Evolutionary conservation across 208 protist genomes (phyloP).

Genomic region (Phytomonas sp.): DNA sequence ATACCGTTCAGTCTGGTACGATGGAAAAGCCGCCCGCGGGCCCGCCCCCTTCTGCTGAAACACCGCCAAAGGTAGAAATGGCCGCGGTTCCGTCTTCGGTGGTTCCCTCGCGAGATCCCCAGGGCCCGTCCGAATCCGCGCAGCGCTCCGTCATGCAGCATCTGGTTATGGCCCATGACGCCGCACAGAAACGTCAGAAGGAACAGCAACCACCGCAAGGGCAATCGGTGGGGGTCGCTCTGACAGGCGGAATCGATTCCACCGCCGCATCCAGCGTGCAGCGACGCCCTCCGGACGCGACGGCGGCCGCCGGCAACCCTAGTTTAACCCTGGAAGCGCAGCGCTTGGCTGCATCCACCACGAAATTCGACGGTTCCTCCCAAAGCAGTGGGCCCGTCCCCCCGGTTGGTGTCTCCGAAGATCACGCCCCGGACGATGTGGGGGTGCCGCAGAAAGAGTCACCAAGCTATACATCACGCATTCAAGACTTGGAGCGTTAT

Average conservation of each 20-base stretch:
- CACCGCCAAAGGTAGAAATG: not conserved
- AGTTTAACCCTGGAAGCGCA: no score
- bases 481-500: slow-evolving; percentile 18
- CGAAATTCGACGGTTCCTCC: no score
- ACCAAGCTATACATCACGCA: not conserved
- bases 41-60: no score
- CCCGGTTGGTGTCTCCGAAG: no score
- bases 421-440: no score
- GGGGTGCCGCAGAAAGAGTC: not conserved
- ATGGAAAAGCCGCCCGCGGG: not conserved
- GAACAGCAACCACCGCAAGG: not conserved
- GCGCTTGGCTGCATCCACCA: no score
- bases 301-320: no score
- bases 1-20: not conserved
- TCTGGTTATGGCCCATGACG: not conserved
- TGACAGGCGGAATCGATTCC: no score
- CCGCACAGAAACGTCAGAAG: not conserved
- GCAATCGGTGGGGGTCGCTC: not conserved
- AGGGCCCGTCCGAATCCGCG: no score
- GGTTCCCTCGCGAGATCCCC: not conserved
- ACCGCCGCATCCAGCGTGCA: not conserved
- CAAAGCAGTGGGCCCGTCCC: no score
- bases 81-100: not conserved
- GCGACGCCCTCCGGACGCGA: no score
- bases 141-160: not conserved